These are phyloP conservation scores for Penicillium sclerotiorum DNA, from an alignment of 2,329 filamentous ascomycete species.

Conservation along the genomic window DNA sequence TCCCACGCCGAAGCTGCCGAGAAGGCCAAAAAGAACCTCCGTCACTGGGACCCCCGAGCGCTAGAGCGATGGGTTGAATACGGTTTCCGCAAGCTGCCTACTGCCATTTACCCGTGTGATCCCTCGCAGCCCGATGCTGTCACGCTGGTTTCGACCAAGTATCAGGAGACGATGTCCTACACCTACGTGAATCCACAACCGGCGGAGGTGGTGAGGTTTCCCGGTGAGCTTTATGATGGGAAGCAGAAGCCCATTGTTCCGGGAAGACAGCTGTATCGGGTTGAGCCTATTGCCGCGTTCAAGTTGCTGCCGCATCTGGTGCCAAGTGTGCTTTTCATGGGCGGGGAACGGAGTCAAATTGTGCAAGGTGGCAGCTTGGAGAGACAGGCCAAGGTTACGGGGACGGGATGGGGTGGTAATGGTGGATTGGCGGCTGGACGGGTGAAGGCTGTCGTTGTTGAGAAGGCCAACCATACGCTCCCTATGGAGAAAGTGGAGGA, in stretches of 20 bases:
- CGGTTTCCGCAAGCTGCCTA: constrained; percentile 69
- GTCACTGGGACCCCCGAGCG: constrained; percentile 73
- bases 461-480: constrained; percentile 26
- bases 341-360: constrained; percentile 22
- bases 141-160: constrained; percentile 71
- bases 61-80: constrained; percentile 68
- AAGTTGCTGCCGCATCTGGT: constrained; percentile 9
- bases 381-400: constrained; percentile 32
- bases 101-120: constrained; percentile 28
- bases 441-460: constrained; percentile 25
- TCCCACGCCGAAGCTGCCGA: constrained; percentile 62
- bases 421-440: constrained; percentile 55
- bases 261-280: constrained; percentile 7
- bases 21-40: constrained; percentile 59
- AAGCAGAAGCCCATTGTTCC: neutral
- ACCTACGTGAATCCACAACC: constrained; percentile 33
- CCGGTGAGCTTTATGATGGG: neutral
- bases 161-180: constrained; percentile 67
- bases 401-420: constrained; percentile 35
- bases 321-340: constrained; percentile 13
- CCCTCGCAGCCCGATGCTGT: constrained; percentile 39
- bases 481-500: constrained; percentile 30
- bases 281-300: constrained; percentile 10
- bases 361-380: constrained; percentile 26
- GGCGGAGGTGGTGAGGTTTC: neutral